Evolutionary conservation across 805 yeast species (phyloP).

Genomic region (Kockiozyma suomiensis): DNA sequence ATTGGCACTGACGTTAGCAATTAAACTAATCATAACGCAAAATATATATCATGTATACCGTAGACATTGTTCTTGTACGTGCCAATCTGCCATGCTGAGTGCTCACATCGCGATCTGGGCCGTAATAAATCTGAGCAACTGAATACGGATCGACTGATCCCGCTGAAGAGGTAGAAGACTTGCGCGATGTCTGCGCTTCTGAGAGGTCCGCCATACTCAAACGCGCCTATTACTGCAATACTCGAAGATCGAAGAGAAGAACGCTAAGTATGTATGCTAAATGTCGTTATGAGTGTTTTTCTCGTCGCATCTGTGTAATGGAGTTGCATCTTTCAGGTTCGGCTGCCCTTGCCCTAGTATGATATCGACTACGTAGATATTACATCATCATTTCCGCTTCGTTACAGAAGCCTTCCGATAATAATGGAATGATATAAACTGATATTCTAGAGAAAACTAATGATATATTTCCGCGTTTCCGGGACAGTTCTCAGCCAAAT

Average conservation of each 20-base stretch:
- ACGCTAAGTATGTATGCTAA: too few species aligned
- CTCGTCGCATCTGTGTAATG: too few species aligned
- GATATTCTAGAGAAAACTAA: slow-evolving; percentile 21
- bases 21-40: not conserved
- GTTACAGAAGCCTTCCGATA: too few species aligned
- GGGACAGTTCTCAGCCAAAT: slow-evolving; percentile 52
- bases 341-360: not conserved
- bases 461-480: slow-evolving; percentile 53
- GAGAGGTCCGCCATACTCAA: not conserved
- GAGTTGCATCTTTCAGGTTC: too few species aligned
- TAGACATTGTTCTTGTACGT: slow-evolving; percentile 29
- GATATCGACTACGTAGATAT: not conserved
- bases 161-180: slow-evolving; percentile 22
- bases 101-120: slow-evolving; percentile 46
- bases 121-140: slow-evolving; percentile 69
- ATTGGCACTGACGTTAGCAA: not conserved
- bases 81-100: slow-evolving; percentile 53
- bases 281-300: too few species aligned
- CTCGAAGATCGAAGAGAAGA: not conserved
- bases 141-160: slow-evolving; percentile 60
- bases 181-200: slow-evolving; percentile 3
- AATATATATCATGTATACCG: slow-evolving; percentile 14
- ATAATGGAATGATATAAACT: too few species aligned
- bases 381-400: not conserved
- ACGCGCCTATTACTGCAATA: not conserved